A percentile compares a stretch with the other conserved stretches of the same genome.
Conservation (phyloP, 139 green algal species). For the Edaphochlamys debaryana region DNA sequence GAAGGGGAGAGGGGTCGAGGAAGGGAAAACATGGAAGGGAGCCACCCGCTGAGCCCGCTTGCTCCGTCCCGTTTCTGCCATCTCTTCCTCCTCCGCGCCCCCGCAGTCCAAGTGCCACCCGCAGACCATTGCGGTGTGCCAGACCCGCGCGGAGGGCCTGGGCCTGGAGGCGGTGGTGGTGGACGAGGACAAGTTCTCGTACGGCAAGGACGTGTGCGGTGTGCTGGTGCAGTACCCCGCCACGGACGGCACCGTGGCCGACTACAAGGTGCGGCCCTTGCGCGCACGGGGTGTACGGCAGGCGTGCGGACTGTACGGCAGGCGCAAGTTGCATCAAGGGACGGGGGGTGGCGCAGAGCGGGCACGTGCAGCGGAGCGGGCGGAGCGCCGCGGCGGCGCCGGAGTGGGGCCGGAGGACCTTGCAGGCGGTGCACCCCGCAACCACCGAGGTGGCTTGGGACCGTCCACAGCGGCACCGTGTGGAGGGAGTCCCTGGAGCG, state of each 20-base stretch:
- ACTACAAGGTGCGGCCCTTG: slow-evolving; percentile 82
- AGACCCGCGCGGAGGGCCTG: slow-evolving; percentile 95
- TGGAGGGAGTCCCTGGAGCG: too few relatives aligned
- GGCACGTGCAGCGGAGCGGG: too few relatives aligned
- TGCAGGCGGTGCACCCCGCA: too few relatives aligned
- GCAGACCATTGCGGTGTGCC: slow-evolving; percentile 97
- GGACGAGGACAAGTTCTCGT: slow-evolving; percentile 74
- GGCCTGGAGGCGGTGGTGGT: slow-evolving; percentile 88
- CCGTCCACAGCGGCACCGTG: too few relatives aligned
- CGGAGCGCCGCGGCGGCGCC: too few relatives aligned
- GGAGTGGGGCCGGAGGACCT: too few relatives aligned
- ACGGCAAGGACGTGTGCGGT: slow-evolving; percentile 93
- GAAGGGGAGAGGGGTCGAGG: neutral
- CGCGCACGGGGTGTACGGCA: neutral
- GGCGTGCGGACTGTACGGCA: too few relatives aligned
- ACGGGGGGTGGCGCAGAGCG: neutral
- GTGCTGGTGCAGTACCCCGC: slow-evolving; percentile 97
- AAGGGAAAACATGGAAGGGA: too few relatives aligned
- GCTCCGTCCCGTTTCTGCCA: too few relatives aligned
- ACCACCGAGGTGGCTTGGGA: too few relatives aligned
- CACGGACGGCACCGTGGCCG: slow-evolving; percentile 90
- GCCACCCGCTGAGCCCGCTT: neutral
- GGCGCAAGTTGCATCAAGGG: neutral
- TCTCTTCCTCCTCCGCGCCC: too few relatives aligned
- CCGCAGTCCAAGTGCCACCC: slow-evolving; percentile 94